Conservation (phyloP, 2,329 filamentous ascomycete genomes). For the Penicillium fuscoglaucum region DNA sequence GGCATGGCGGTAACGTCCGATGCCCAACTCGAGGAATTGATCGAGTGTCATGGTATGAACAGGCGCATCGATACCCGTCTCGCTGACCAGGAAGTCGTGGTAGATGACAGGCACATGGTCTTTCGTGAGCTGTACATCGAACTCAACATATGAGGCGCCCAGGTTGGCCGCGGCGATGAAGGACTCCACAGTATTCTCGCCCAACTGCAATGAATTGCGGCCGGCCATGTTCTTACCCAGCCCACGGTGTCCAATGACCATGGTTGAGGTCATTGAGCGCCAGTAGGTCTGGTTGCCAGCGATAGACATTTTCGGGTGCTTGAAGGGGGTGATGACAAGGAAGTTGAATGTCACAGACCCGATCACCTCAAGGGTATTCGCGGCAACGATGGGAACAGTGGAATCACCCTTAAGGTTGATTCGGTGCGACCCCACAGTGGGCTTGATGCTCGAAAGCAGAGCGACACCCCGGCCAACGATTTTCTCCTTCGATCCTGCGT, state of each 20-base stretch:
- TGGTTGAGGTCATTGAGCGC: conserved; percentile 87
- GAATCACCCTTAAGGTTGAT: conserved; percentile 91
- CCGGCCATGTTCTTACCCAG: conserved; percentile 86
- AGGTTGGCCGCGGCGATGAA: conserved; percentile 96
- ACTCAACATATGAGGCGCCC: conserved; percentile 71
- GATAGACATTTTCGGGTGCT: conserved; percentile 89
- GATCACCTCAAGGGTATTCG: conserved; percentile 81
- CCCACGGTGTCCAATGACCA: conserved; percentile 73
- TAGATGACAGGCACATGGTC: conserved; percentile 98
- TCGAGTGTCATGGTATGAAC: conserved; percentile 94
- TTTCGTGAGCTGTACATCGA: conserved; percentile 96
- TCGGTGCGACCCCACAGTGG: conserved; percentile 77
- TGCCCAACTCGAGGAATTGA: conserved; percentile 82
- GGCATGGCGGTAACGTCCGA: conserved; percentile 46
- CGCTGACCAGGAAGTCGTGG: conserved; percentile 95
- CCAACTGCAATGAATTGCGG: conserved; percentile 85
- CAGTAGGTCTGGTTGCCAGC: conserved; percentile 92
- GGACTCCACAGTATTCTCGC: conserved; percentile 92
- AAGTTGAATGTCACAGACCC: conserved; percentile 97
- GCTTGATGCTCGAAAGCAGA: conserved; percentile 80
- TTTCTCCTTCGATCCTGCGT: conserved; percentile 77
- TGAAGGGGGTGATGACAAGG: conserved; percentile 88
- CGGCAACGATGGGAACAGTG: conserved; percentile 84
- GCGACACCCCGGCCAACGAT: conserved; percentile 87
- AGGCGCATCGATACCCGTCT: conserved; percentile 94